A percentile compares a stretch with the other conserved stretches of the same genome.
Conservation (phyloP, 139 green algal species). For the Tetradesmus lagerheimii region DNA sequence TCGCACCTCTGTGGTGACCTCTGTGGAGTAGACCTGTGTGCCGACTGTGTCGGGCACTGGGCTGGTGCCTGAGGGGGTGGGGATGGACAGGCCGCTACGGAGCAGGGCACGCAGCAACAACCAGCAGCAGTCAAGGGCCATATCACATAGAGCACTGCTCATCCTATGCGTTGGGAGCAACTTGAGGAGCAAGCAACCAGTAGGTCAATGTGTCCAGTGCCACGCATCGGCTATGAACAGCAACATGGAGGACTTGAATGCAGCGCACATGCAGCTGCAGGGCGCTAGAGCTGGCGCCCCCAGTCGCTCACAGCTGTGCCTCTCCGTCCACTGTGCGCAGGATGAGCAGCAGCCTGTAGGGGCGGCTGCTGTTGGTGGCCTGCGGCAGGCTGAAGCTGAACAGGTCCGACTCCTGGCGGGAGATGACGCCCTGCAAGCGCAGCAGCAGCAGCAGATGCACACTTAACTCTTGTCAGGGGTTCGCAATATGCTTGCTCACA, state of each 20-base stretch:
- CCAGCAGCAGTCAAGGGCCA: neutral
- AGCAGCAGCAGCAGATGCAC: neutral
- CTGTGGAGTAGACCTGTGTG: slow-evolving; percentile 16
- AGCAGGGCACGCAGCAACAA: slow-evolving; percentile 12
- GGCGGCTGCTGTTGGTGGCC: neutral
- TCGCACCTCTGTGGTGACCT: slow-evolving; percentile 11
- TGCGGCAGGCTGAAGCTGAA: slow-evolving; percentile 15
- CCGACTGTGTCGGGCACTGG: neutral
- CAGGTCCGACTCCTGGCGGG: neutral
- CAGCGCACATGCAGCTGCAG: neutral
- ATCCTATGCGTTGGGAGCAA: too few species aligned
- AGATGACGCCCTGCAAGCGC: neutral
- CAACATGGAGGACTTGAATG: neutral
- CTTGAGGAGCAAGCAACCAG: too few species aligned
- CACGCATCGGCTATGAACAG: too few species aligned
- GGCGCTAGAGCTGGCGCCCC: neutral
- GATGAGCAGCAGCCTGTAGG: slow-evolving; percentile 18
- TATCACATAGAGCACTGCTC: too few species aligned
- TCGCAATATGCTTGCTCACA: too few species aligned
- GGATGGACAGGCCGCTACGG: slow-evolving; percentile 12
- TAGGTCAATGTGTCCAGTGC: too few species aligned
- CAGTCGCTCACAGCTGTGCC: slow-evolving; percentile 1
- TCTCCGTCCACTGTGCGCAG: slow-evolving; percentile 11
- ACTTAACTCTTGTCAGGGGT: too few species aligned
- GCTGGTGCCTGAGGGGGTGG: neutral